A percentile compares a stretch with the other conserved stretches of the same genome.
Conservation (phyloP, 805 yeast genomes). For the Wickerhamomyces xylosicus region DNA sequence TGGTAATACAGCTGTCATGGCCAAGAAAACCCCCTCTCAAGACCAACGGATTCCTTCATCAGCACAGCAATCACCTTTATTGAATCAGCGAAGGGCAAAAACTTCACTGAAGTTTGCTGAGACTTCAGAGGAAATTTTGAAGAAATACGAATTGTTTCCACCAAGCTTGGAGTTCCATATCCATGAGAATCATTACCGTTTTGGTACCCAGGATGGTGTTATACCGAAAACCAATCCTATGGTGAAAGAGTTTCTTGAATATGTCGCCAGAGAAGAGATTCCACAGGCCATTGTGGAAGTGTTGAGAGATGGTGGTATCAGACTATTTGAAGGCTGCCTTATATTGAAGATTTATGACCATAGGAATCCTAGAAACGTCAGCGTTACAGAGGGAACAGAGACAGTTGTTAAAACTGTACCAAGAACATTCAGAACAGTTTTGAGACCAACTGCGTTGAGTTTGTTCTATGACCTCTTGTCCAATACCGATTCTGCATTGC, state of each 20-base stretch:
- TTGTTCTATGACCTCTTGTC: constrained; percentile 77
- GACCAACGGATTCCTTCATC: constrained; percentile 3
- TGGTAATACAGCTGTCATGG: not conserved
- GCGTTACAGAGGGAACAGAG: constrained; percentile 8
- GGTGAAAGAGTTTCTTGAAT: constrained; percentile 69
- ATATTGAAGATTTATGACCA: constrained; percentile 85
- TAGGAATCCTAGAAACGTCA: constrained; percentile 29
- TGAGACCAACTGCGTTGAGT: constrained; percentile 73
- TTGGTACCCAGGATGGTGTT: constrained; percentile 83
- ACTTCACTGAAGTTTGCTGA: constrained; percentile 44
- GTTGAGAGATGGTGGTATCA: constrained; percentile 74
- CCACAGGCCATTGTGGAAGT: constrained; percentile 89
- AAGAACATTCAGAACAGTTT: constrained; percentile 63
- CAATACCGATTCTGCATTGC: constrained; percentile 65
- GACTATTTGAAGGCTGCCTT: constrained; percentile 82
- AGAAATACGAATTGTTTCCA: constrained; percentile 66
- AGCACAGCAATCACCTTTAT: constrained; percentile 14
- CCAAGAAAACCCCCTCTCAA: not conserved
- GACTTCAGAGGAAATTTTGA: constrained; percentile 60
- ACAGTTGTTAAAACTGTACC: constrained; percentile 26
- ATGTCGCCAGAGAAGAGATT: constrained; percentile 70
- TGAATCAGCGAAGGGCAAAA: constrained; percentile 13
- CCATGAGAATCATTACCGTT: constrained; percentile 83
- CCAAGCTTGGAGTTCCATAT: constrained; percentile 85
- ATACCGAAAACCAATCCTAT: constrained; percentile 74